Evolutionary conservation across 371 early-diverging fungal genomes (phyloP).

Genomic region (Zychaea mexicana): DNA sequence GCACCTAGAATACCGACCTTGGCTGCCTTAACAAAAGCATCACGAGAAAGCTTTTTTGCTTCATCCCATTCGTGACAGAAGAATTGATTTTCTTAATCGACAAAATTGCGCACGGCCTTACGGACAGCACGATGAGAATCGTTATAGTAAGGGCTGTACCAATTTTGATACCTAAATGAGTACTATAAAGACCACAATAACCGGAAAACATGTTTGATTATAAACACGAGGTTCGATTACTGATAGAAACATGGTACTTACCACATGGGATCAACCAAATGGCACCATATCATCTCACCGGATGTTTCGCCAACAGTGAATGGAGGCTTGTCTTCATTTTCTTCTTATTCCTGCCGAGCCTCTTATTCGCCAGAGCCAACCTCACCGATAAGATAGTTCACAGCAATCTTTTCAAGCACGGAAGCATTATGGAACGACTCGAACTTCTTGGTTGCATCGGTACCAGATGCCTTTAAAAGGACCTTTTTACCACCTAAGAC

Average conservation of each 20-base stretch:
- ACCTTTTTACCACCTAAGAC: constrained; percentile 65
- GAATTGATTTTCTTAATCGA: constrained; percentile 81
- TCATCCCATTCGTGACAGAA: constrained; percentile 87
- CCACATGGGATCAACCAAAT: constrained; percentile 86
- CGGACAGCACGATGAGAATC: constrained; percentile 77
- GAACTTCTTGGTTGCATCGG: constrained; percentile 89
- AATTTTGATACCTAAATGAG: constrained; percentile 64
- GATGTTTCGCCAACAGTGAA: constrained; percentile 39
- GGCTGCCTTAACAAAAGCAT: constrained; percentile 71
- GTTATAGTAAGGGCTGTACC: constrained; percentile 75
- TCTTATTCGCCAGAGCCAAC: constrained; percentile 59
- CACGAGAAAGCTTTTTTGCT: constrained; percentile 73
- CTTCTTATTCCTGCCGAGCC: constrained; percentile 12
- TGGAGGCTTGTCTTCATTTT: constrained; percentile 19
- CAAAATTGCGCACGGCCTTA: constrained; percentile 69
- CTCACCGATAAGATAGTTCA: constrained; percentile 59
- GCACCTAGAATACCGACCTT: constrained; percentile 74
- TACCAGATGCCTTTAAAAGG: constrained; percentile 79
- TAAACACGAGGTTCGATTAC: not conserved
- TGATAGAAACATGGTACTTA: too few relatives aligned
- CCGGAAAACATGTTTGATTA: too few relatives aligned
- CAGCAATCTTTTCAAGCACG: constrained; percentile 61
- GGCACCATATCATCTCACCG: constrained; percentile 79
- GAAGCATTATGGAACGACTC: constrained; percentile 77
- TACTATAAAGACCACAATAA: too few relatives aligned